Evolutionary conservation across 352 stramenopile species (phyloP).

Genomic region (Phytopythium oedochilum): DNA sequence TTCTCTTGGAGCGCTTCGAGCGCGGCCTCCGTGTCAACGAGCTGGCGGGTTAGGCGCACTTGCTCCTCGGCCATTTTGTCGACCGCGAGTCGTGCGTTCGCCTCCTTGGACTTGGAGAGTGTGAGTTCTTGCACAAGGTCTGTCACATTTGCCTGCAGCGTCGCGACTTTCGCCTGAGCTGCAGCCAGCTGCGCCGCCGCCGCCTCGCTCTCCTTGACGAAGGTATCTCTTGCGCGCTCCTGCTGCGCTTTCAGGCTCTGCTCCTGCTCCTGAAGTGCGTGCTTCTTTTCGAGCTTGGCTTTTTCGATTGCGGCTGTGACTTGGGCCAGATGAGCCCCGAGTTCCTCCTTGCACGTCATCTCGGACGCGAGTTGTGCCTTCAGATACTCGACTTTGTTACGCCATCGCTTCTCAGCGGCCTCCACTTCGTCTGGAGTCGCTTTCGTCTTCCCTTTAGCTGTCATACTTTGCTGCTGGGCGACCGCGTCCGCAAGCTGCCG

Average conservation of each 20-base stretch:
- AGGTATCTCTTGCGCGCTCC: slow-evolving; percentile 37
- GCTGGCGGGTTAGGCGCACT: slow-evolving; percentile 48
- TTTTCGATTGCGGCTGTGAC: slow-evolving; percentile 61
- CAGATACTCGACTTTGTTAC: slow-evolving; percentile 81
- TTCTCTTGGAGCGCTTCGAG: slow-evolving; percentile 48
- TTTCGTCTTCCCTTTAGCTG: slow-evolving; percentile 8
- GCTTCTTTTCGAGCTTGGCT: slow-evolving; percentile 61
- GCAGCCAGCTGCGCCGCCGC: slow-evolving; percentile 32
- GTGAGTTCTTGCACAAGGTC: slow-evolving; percentile 72
- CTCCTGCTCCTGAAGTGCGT: slow-evolving; percentile 44
- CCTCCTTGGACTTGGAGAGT: slow-evolving; percentile 59
- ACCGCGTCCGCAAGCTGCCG: slow-evolving; percentile 44
- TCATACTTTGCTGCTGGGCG: slow-evolving; percentile 14
- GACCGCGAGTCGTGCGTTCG: slow-evolving; percentile 55
- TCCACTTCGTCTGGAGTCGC: slow-evolving; percentile 22
- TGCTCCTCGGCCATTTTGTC: slow-evolving; percentile 78
- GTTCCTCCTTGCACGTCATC: slow-evolving; percentile 84
- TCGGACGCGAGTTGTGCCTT: slow-evolving; percentile 79
- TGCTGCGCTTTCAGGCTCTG: slow-evolving; percentile 51
- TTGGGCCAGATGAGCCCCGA: slow-evolving; percentile 57
- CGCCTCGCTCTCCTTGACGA: slow-evolving; percentile 53
- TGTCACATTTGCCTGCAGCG: slow-evolving; percentile 67
- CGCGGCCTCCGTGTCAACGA: slow-evolving; percentile 56
- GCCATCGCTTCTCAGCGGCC: slow-evolving; percentile 65
- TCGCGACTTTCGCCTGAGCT: slow-evolving; percentile 56